Evolutionary conservation across 176 grass and related monocot genomes (phyloP), one percentile per base, ranked within the genome.

Genomic region (Paspalum vaginatum): DNA sequence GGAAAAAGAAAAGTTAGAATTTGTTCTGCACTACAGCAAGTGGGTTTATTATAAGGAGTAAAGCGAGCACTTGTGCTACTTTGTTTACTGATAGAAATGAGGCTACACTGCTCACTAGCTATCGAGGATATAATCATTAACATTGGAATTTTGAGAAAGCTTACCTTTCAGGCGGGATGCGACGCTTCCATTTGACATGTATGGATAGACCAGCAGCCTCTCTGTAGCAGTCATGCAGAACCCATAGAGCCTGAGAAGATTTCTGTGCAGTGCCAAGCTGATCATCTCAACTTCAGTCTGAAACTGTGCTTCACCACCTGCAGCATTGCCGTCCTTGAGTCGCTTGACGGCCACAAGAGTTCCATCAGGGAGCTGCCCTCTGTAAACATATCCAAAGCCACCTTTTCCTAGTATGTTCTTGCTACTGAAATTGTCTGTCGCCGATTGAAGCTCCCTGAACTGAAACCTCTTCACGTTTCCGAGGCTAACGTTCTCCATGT

Each of bases 161-260:
- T 87, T 85, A 99, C 97, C 91, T 91, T 99, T 99, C 26, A 99
- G 84, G 48, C 91, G 88, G 1, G 88, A 99, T 39, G 90, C 97
- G 12, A 99, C 97, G 7, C 97, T 99, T 84, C 97, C 97, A 83
- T 99, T 99, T 16, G 93, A 93, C 97, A 96, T 99, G 87, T 86
- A 96, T 37, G 93, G 93, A 74, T 99, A 96, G 10, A 99, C 90
- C 20, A 99, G 92, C 16, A 99, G 72, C 73, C 93, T 93, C 87
- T 99, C 97, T n/a, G 90, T 93, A 24, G 93, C 68, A 18, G 93
- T 95, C 97, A 99, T 93, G 82, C 92, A 95, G 82, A 96, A 95
- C 10, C 97, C 97, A 9, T 89, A 93, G 15, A 93, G 78, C 73
- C 79, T 88, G 64, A 96, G 90, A 68, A 99, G 88, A 72, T 96